Conservation (phyloP, 163 green algal genomes). For the Chlamydomonas reinhardtii region DNA sequence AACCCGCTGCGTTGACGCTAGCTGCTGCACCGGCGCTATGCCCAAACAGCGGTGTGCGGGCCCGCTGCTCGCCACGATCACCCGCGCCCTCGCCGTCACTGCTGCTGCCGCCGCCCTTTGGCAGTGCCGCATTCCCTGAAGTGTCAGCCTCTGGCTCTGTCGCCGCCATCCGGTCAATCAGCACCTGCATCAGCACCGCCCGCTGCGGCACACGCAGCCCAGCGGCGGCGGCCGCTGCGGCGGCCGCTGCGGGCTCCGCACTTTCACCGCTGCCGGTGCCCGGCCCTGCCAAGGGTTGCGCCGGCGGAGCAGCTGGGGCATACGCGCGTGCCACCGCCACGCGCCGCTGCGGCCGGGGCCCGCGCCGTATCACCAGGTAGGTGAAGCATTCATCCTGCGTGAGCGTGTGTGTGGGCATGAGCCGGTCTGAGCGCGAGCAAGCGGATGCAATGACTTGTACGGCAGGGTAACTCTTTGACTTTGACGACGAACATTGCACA, state of each 20-base stretch:
- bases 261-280: background rate
- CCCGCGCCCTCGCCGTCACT: no score
- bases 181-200: slow-evolving; percentile 20
- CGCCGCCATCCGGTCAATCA: background rate
- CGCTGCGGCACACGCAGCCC: background rate
- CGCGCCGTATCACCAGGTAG: slow-evolving; percentile 78
- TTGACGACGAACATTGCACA: no score
- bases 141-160: background rate
- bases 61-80: no score
- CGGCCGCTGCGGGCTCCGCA: no score
- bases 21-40: background rate
- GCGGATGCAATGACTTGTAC: no score
- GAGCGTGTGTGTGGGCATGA: background rate
- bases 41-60: background rate
- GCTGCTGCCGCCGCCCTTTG: no score
- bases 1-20: background rate
- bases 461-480: no score
- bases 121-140: no score
- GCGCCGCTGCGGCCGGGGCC: background rate
- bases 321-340: background rate
- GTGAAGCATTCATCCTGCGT: slow-evolving; percentile 85
- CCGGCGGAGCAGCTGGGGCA: background rate
- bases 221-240: background rate
- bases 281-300: background rate
- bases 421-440: no score